Evolutionary conservation across 805 yeast genomes (phyloP).

Genomic region (Wilhelminamyces savonicus): DNA sequence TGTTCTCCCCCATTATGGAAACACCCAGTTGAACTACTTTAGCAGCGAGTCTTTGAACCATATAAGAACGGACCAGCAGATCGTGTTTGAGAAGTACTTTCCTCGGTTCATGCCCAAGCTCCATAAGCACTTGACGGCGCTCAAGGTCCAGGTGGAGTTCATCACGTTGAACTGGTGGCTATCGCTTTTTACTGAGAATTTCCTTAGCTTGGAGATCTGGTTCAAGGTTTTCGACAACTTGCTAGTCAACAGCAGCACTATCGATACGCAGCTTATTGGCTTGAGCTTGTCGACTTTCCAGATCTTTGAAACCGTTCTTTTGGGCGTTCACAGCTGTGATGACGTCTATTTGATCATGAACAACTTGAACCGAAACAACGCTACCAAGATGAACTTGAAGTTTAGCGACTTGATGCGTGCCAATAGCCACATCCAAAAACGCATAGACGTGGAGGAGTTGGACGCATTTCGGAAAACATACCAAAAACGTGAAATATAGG

Average conservation of each 20-base stretch:
- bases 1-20: constrained; percentile 39
- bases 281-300: constrained; percentile 31
- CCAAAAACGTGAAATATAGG: background rate
- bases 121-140: constrained; percentile 22
- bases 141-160: constrained; percentile 41
- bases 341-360: constrained; percentile 30
- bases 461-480: background rate
- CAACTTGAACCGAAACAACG: constrained; percentile 15
- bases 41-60: constrained; percentile 10
- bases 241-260: constrained; percentile 20
- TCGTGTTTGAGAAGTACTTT: constrained; percentile 26
- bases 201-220: constrained; percentile 45
- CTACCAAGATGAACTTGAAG: constrained; percentile 11
- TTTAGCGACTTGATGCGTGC: constrained; percentile 14
- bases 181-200: constrained; percentile 43
- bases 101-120: constrained; percentile 34
- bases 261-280: constrained; percentile 28
- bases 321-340: constrained; percentile 17
- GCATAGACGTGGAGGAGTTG: background rate
- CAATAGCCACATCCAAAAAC: constrained; percentile 8
- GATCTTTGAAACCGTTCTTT: constrained; percentile 24
- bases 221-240: constrained; percentile 48
- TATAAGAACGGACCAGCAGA: constrained; percentile 35
- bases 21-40: constrained; percentile 13
- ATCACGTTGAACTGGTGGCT: constrained; percentile 55